These are phyloP conservation scores for Aureobasidium sp. DNA, from an alignment of 2,329 filamentous ascomycete species.

Conservation along the genomic window DNA sequence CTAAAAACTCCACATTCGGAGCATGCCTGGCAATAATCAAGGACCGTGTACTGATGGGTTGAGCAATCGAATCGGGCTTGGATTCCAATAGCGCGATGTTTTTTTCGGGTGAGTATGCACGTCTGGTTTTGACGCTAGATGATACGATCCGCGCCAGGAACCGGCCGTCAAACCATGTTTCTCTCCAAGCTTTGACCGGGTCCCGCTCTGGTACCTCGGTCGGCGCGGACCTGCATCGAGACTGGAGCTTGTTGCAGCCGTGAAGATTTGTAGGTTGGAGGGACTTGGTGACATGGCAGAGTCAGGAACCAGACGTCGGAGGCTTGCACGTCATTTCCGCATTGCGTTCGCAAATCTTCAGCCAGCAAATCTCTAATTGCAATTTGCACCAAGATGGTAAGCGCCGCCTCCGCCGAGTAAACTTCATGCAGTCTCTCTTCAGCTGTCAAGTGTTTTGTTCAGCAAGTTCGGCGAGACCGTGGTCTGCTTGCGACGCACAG, in stretches of 20 bases:
- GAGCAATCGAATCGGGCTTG: conserved; percentile 1
- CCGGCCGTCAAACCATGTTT: conserved; percentile 8
- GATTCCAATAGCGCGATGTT: conserved; percentile 7
- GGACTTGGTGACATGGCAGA: background rate
- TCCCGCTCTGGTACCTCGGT: conserved; percentile 6
- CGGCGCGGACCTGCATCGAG: conserved; percentile 11
- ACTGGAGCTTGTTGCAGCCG: conserved; percentile 9
- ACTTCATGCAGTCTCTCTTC: conserved; percentile 5
- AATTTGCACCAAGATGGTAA: background rate
- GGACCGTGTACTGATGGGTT: conserved; percentile 1
- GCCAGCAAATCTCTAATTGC: conserved; percentile 3
- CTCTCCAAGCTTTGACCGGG: background rate
- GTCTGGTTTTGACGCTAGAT: background rate
- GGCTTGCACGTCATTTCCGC: conserved; percentile 13
- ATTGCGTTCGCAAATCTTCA: conserved; percentile 2
- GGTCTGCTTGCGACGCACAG: background rate
- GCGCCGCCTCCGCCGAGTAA: background rate
- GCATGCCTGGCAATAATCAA: background rate
- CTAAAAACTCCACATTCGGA: background rate
- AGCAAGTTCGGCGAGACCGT: conserved; percentile 3
- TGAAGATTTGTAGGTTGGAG: background rate
- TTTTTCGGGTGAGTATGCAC: conserved; percentile 9
- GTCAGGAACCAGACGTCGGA: background rate
- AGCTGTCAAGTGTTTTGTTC: conserved; percentile 1
- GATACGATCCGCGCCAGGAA: background rate